Evolutionary conservation across 257 asterid species (phyloP), one percentile per base, ranked within the genome.

Genomic region (Paraleonurus japonicus): DNA sequence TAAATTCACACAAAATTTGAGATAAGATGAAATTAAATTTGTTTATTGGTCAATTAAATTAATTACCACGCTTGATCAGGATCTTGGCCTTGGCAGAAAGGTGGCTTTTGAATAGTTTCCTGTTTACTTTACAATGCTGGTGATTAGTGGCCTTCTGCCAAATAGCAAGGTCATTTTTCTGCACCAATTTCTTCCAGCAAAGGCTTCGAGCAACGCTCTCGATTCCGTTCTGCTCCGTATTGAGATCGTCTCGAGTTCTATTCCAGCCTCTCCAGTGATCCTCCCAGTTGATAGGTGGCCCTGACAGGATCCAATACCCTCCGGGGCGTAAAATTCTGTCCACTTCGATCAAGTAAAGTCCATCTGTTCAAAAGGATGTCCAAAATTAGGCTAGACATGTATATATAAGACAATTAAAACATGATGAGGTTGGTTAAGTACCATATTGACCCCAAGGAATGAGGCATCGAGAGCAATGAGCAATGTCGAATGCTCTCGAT

Each of bases 381-480:
- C 30, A 2, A 61, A 43, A 15, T 15, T 28, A 57, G 39, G 41
- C 37, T 4, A 32, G 17, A 8, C 23, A 7, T 9, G 8, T 15
- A 59, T 0, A 9, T 13, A 43, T 43, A 43, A 43, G n/a, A 39
- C 11, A 11, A 41, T 41, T 41, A 28, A 11, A 35, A 15, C 3
- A 48, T 23, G 11, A 16, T 9, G 4, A 30, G 0, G 11, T 35
- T 2, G 22, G 9, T 37, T 55, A 8, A 15, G 75, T 90, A 95
- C 99, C 97, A 5, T 80, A 76, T 4, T 70, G 72, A 41, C 86
- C 92, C 99, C 99, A 95, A 0, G 96, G 99, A 30, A 92, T 95
- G 47, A 95, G 92, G 77, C 98, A 95, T 5, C 99, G 88, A 4
- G 99, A 95, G 71, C 98, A 92, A 82, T 95, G 99, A 26, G 98